Conservation (phyloP, 768 basidiomycete genomes). For the Lactarius trivialis region DNA sequence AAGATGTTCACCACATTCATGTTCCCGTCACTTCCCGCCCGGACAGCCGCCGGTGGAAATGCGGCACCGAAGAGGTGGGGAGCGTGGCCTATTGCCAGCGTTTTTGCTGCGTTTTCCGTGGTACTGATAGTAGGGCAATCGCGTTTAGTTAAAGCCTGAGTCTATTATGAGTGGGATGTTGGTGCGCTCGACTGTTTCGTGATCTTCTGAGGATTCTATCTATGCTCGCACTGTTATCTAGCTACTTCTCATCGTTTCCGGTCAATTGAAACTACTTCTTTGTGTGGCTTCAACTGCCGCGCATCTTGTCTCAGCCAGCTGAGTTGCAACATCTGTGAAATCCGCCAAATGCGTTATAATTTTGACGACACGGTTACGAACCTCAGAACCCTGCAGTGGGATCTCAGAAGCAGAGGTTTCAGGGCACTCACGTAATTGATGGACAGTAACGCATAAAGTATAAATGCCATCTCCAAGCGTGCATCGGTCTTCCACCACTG, state of each 20-base stretch:
- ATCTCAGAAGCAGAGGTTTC: no score
- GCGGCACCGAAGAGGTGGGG: slow-evolving; percentile 23
- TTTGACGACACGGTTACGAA: no score
- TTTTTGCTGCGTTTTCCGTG: slow-evolving; percentile 27
- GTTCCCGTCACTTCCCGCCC: slow-evolving; percentile 36
- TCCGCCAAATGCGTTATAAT: background rate
- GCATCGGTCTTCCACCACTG: no score
- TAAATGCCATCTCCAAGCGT: no score
- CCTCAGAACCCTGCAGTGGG: no score
- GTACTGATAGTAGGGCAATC: background rate
- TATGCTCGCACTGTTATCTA: background rate
- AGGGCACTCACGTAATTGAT: no score
- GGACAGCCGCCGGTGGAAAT: slow-evolving; percentile 29
- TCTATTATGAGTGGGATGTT: background rate
- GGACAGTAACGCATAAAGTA: no score
- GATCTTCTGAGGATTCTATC: background rate
- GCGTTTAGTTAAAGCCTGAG: background rate
- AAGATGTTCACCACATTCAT: slow-evolving; percentile 28
- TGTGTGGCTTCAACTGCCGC: no score
- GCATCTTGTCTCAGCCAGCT: no score
- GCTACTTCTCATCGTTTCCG: background rate
- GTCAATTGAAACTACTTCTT: no score
- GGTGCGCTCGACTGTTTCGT: background rate
- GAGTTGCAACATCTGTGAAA: background rate
- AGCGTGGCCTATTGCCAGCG: slow-evolving; percentile 36